Conservation (phyloP, 2,329 filamentous ascomycete genomes). For the Colletotrichum tropicicola region DNA sequence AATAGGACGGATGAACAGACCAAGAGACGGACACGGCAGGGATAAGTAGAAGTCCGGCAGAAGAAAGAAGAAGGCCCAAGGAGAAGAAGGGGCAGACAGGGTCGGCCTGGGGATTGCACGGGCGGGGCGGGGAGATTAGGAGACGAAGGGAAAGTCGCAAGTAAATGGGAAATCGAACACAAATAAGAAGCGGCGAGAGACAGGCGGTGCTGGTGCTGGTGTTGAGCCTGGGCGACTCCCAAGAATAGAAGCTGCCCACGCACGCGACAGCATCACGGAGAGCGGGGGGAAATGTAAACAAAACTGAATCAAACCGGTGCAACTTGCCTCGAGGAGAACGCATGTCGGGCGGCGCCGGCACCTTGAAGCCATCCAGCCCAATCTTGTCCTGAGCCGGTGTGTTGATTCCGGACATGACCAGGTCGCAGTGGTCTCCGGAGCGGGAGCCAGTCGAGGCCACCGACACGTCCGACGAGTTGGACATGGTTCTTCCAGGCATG, state of each 20-base stretch:
- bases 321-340: constrained; percentile 16
- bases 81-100: background rate
- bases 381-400: constrained; percentile 29
- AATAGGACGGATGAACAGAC: background rate
- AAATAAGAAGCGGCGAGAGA: background rate
- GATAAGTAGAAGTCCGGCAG: background rate
- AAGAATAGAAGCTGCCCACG: background rate
- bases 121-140: too few relatives aligned
- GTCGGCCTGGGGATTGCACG: background rate
- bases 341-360: background rate
- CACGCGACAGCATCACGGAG: background rate
- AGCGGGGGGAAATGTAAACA: background rate
- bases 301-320: background rate
- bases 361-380: background rate
- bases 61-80: background rate
- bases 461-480: constrained; percentile 57
- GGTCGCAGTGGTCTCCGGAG: constrained; percentile 38
- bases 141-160: background rate
- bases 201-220: background rate
- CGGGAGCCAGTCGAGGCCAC: constrained; percentile 42
- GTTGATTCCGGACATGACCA: constrained; percentile 44
- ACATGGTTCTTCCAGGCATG: constrained; percentile 53
- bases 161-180: background rate
- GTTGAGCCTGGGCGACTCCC: background rate
- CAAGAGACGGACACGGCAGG: background rate